Evolutionary conservation across 2,329 filamentous ascomycete species (phyloP).

Genomic region (Aureobasidium uvarum): DNA sequence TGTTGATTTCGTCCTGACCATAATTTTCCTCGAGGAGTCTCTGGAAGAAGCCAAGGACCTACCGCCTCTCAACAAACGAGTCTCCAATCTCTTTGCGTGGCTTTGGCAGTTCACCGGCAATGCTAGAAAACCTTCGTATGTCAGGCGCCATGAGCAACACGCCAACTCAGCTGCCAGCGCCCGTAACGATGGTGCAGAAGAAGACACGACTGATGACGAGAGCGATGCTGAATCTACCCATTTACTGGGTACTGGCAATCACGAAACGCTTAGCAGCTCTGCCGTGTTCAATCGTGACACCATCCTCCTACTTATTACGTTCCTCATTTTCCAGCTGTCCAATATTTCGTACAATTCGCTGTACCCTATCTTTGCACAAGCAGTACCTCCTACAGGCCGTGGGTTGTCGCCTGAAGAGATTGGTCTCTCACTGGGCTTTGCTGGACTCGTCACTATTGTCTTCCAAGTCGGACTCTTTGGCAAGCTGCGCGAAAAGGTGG

Average conservation of each 20-base stretch:
- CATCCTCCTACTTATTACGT: slow-evolving; percentile 75
- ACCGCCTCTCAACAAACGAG: slow-evolving; percentile 58
- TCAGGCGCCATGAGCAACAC: slow-evolving; percentile 42
- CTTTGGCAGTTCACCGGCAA: slow-evolving; percentile 67
- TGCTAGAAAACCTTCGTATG: slow-evolving; percentile 56
- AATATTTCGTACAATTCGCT: slow-evolving; percentile 96
- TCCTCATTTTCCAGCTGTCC: slow-evolving; percentile 87
- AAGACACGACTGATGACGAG: slow-evolving; percentile 42
- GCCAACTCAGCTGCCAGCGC: slow-evolving; percentile 28
- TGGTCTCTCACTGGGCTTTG: slow-evolving; percentile 78
- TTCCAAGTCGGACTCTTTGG: slow-evolving; percentile 89
- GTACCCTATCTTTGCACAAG: slow-evolving; percentile 88
- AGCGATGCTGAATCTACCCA: slow-evolving; percentile 37
- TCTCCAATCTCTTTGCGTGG: slow-evolving; percentile 63
- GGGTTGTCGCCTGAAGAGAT: slow-evolving; percentile 74
- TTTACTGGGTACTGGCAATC: slow-evolving; percentile 30
- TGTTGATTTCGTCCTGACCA: slow-evolving; percentile 68
- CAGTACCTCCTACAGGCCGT: slow-evolving; percentile 71
- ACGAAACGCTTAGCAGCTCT: slow-evolving; percentile 53
- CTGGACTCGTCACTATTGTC: slow-evolving; percentile 78
- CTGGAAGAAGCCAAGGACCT: slow-evolving; percentile 64
- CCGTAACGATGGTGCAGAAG: slow-evolving; percentile 34
- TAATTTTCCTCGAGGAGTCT: slow-evolving; percentile 85
- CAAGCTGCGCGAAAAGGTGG: slow-evolving; percentile 70
- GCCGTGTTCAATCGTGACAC: slow-evolving; percentile 77